These are phyloP conservation scores for Deinandra increscens DNA, from an alignment of 129 eudicot genomes.

Conservation along the genomic window DNA sequence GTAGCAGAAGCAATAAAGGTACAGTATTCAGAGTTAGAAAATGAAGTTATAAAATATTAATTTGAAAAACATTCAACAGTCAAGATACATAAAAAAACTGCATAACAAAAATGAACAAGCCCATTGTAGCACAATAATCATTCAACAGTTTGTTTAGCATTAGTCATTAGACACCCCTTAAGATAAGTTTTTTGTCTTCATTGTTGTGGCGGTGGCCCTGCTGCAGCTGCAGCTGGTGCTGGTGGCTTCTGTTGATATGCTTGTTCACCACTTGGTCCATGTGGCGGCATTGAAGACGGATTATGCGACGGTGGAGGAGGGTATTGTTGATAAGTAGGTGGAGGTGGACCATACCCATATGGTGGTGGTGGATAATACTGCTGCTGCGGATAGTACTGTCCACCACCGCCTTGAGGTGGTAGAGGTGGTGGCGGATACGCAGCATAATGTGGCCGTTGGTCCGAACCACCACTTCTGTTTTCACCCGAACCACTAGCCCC, in stretches of 20 bases:
- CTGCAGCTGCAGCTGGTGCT: constrained; percentile 18
- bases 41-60: too few relatives aligned
- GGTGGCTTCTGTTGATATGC: constrained; percentile 38
- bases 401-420: constrained; percentile 57
- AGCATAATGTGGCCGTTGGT: constrained; percentile 39
- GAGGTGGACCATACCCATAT: constrained; percentile 67
- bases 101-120: constrained; percentile 18
- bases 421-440: constrained; percentile 62
- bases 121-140: constrained; percentile 5
- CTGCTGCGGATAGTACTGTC: constrained; percentile 69
- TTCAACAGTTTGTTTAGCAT: too few relatives aligned
- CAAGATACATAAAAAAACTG: constrained; percentile 20
- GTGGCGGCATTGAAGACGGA: constrained; percentile 47
- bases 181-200: not conserved
- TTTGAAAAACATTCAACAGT: not conserved
- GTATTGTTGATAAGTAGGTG: constrained; percentile 74
- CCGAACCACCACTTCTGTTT: constrained; percentile 28
- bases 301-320: constrained; percentile 58
- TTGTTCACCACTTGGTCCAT: constrained; percentile 44
- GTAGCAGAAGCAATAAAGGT: too few relatives aligned
- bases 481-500: constrained; percentile 50
- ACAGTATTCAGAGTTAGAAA: too few relatives aligned
- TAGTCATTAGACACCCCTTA: not conserved
- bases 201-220: constrained; percentile 22
- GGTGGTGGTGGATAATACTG: constrained; percentile 78